Percentiles rank a stretch among this genome's conserved stretches.
phyloP scores from a whole-genome alignment of 208 protist genomes.

The Acanthamoeba royreba region DNA sequence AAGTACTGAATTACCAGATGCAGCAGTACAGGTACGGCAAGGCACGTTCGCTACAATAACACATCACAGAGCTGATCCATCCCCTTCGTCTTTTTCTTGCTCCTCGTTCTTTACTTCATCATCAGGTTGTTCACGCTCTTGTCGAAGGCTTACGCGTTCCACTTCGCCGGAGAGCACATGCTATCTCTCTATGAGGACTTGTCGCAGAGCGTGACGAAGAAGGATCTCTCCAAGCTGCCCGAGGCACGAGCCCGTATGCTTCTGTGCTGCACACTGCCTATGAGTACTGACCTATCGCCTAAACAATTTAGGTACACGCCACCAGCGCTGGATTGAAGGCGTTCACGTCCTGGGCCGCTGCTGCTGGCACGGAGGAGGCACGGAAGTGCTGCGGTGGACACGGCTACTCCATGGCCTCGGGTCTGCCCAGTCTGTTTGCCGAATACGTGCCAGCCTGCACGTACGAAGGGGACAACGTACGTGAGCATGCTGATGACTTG shows the following conservation, averaged over 20 bases:
- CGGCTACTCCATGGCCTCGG: background rate
- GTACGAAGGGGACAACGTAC: slow-evolving; percentile 16
- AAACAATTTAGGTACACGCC: slow-evolving; percentile 21
- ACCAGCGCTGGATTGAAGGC: slow-evolving; percentile 1
- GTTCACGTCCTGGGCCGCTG: background rate
- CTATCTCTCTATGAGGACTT: background rate
- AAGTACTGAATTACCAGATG: slow-evolving; percentile 46
- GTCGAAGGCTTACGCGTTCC: slow-evolving; percentile 12
- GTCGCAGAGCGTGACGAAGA: background rate
- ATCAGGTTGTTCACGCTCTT: background rate
- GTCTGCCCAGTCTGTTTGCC: background rate
- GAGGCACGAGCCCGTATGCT: background rate
- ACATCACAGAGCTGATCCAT: background rate
- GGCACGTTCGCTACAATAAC: background rate
- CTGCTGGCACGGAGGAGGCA: background rate
- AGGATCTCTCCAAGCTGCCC: background rate
- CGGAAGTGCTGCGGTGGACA: slow-evolving; percentile 5
- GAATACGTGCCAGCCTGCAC: background rate
- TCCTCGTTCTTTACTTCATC: background rate
- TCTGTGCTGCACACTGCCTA: too few relatives aligned
- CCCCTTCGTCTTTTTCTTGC: background rate
- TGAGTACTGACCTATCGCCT: too few relatives aligned
- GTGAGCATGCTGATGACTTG: background rate
- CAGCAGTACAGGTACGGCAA: background rate
- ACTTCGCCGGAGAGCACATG: slow-evolving; percentile 36